Base-by-base conservation (phyloP, 352 stramenopile species). In the Phytophthora foliorum region DNA sequence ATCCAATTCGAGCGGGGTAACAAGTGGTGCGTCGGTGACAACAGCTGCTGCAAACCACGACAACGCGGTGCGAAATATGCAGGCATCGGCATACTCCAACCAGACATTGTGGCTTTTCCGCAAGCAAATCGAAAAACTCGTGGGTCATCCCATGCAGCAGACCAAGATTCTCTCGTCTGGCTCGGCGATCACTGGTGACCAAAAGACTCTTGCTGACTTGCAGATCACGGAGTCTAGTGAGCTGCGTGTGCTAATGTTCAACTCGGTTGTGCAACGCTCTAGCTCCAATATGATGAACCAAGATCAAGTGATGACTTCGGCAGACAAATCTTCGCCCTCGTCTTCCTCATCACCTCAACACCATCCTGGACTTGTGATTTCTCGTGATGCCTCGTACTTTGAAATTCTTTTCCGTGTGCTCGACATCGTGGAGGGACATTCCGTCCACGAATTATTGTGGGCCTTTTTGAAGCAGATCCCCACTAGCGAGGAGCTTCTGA, bases 381-480 rank as follows among this genome's bases (percentile, higher is more conserved):
- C 86, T 17, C 67, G 71, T 24, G 75, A 94, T 67, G 70, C 62
- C 7, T 78, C 86, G 19, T 95, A 97, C 56, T 95, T 95, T 54
- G 84, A 91, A 17, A 84, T 94, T 29, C 67, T 97, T n/a, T 95
- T 97, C 51, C 82, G 78, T 53, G 82, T 95, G 17, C 73, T 95
- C 13, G 89, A 95, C 54, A 79, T 81, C 17, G 78, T 93, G 1
- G 77, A 80, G 5, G 77, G 75, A 6, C 71, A 90, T 55, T 64
- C 78, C 13, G 84, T 92, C 1, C 88, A 94, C 68, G 81, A 86
- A 44, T 75, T 88, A 16, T 41, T 95, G 34, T 95, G 88, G 84
- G 83, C 90, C 36, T 82, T 97, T 44, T 66, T 97, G 49, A 89
- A 93, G 52, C 91, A 93, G 57, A 87, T 97, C 16, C 89, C 89